Conservation (phyloP, 345 rosid species). For the Erodium maritimum region DNA sequence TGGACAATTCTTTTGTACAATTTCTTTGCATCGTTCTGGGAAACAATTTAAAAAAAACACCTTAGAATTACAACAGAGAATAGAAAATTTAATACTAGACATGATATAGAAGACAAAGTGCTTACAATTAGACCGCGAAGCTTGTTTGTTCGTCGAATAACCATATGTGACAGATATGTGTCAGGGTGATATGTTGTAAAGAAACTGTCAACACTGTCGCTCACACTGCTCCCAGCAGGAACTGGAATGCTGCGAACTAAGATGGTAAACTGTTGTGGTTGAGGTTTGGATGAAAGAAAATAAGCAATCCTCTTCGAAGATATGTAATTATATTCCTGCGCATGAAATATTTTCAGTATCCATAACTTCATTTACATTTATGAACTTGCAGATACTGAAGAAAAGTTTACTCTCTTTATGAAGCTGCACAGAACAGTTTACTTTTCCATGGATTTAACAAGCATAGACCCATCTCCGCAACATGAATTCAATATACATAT, state of each 20-base stretch:
- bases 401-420: neutral
- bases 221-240: conserved; percentile 51
- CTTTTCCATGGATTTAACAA: neutral
- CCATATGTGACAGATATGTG: conserved; percentile 70
- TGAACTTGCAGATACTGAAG: neutral
- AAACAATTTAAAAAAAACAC: neutral
- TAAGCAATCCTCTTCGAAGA: conserved; percentile 61
- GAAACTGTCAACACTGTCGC: conserved; percentile 76
- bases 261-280: conserved; percentile 84
- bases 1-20: conserved; percentile 35
- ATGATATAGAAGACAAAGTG: conserved; percentile 1
- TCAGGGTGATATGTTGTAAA: conserved; percentile 53
- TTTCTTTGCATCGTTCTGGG: conserved; percentile 46
- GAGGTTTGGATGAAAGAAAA: conserved; percentile 73
- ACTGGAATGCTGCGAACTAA: conserved; percentile 72
- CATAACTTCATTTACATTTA: conserved; percentile 3
- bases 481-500: too few relatives aligned
- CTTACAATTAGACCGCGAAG: conserved; percentile 62
- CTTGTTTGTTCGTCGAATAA: conserved; percentile 67
- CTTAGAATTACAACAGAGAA: neutral
- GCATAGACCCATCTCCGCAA: neutral
- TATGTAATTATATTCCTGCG: conserved; percentile 75
- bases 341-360: conserved; percentile 12
- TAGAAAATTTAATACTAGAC: conserved; percentile 1
- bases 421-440: neutral